phyloP scores from a whole-genome alignment of 495 filamentous ascomycete species.

The Penicillium waksmanii region DNA sequence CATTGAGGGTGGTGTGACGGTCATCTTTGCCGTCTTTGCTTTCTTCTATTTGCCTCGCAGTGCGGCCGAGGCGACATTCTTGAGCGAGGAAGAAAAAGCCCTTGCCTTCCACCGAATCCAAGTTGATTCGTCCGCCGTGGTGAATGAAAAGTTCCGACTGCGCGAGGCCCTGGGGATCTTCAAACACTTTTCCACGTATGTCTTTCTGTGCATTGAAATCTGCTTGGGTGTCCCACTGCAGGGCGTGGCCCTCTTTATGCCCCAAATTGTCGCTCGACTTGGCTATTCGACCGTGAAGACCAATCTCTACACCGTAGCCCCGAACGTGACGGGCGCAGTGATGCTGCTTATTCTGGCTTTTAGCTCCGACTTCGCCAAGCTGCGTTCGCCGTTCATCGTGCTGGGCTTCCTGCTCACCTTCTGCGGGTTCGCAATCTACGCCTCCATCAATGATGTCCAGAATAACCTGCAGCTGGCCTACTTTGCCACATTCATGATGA shows the following conservation, averaged over 20 bases:
- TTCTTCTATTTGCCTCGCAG: slow-evolving; percentile 68
- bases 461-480: slow-evolving; percentile 64
- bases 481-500: slow-evolving; percentile 80
- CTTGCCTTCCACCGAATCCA: slow-evolving; percentile 72
- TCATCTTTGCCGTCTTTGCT: slow-evolving; percentile 66
- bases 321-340: slow-evolving; percentile 66
- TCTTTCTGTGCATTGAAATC: slow-evolving; percentile 67
- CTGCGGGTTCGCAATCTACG: slow-evolving; percentile 72
- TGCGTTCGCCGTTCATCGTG: slow-evolving; percentile 72
- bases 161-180: slow-evolving; percentile 64
- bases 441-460: slow-evolving; percentile 58
- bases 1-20: slow-evolving; percentile 67
- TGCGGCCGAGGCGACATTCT: slow-evolving; percentile 62
- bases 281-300: slow-evolving; percentile 66
- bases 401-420: slow-evolving; percentile 72
- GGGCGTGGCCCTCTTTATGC: slow-evolving; percentile 68
- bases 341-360: slow-evolving; percentile 70
- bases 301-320: slow-evolving; percentile 75
- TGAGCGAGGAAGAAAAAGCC: slow-evolving; percentile 62
- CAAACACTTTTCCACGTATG: slow-evolving; percentile 60
- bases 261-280: slow-evolving; percentile 67
- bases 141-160: slow-evolving; percentile 70
- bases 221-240: slow-evolving; percentile 75
- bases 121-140: slow-evolving; percentile 67
- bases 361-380: slow-evolving; percentile 59